Evolutionary conservation across 1,139 yeast species (phyloP).

Genomic region (Yamadazyma pseudoaaseri): DNA sequence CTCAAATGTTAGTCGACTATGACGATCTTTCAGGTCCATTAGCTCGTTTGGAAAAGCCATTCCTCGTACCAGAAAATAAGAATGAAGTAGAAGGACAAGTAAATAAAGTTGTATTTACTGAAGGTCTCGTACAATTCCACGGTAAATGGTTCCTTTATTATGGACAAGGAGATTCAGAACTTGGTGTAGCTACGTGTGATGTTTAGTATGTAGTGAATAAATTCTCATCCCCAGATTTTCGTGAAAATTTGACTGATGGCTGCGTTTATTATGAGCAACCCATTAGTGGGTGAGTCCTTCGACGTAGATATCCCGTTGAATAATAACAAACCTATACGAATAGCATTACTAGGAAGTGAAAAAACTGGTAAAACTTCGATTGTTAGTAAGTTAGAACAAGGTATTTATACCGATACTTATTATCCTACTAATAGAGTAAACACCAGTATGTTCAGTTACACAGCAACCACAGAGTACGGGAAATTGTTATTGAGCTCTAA

Average conservation of each 20-base stretch:
- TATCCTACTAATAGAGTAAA: conserved; percentile 63
- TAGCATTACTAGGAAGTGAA: conserved; percentile 59
- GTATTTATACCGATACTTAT: conserved; percentile 53
- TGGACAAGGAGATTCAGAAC: conserved; percentile 46
- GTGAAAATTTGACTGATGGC: conserved; percentile 9
- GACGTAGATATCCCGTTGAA: conserved; percentile 21
- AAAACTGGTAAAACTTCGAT: conserved; percentile 51
- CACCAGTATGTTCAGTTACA: conserved; percentile 55
- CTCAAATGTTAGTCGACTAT: conserved; percentile 45
- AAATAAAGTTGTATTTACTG: conserved; percentile 44
- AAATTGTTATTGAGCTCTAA: conserved; percentile 7
- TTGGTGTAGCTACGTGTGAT: conserved; percentile 42
- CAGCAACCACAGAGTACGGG: conserved; percentile 42
- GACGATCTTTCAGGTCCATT: conserved; percentile 39
- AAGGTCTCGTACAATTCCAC: conserved; percentile 44
- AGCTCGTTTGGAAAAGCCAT: conserved; percentile 39
- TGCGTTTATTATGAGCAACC: conserved; percentile 13
- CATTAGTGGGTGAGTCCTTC: conserved; percentile 9
- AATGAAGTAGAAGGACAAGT: conserved; percentile 45
- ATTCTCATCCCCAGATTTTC: conserved; percentile 3
- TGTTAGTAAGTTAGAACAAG: conserved; percentile 49
- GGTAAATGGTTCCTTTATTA: conserved; percentile 44
- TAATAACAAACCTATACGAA: conserved; percentile 42
- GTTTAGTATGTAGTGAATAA: conserved; percentile 8
- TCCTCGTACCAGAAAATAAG: conserved; percentile 33